These are phyloP conservation scores for Talaromyces islandicus DNA, from an alignment of 2,329 filamentous ascomycete genomes.

Conservation along the genomic window DNA sequence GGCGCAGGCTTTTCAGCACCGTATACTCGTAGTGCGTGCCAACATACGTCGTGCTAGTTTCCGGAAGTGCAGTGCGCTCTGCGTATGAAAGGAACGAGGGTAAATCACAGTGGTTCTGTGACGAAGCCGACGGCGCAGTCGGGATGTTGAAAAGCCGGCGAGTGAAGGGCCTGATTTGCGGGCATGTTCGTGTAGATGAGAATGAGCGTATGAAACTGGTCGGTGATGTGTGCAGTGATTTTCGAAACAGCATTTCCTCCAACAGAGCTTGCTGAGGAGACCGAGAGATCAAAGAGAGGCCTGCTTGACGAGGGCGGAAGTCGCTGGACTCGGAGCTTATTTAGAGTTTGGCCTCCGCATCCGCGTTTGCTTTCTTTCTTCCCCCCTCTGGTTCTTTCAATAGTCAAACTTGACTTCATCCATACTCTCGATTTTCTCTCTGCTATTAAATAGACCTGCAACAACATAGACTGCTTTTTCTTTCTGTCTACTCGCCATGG, in stretches of 20 bases:
- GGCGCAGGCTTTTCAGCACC: constrained; percentile 32
- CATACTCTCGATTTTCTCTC: background rate
- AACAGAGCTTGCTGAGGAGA: background rate
- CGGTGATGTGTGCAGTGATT: background rate
- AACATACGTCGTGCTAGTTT: constrained; percentile 34
- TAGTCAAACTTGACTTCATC: background rate
- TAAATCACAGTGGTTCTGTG: constrained; percentile 31
- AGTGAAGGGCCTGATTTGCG: constrained; percentile 20
- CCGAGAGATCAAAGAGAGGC: background rate
- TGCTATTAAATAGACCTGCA: background rate
- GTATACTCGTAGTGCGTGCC: constrained; percentile 45
- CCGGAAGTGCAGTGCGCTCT: constrained; percentile 28
- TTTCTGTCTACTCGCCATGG: constrained; percentile 24
- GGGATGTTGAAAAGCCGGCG: constrained; percentile 32
- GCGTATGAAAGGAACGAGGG: constrained; percentile 37
- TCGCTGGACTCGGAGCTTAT: background rate
- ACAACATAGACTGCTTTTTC: background rate
- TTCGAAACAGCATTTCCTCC: background rate
- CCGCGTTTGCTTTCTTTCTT: too few species aligned
- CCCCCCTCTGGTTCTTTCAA: background rate
- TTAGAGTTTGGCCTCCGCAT: background rate
- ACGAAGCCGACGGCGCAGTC: constrained; percentile 26
- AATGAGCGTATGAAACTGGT: constrained; percentile 6
- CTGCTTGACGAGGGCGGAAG: too few species aligned
- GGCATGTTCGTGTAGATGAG: constrained; percentile 2